Evolutionary conservation across 2,329 filamentous ascomycete genomes (phyloP), one percentile per base, ranked within the genome.

Genomic region (Stachybotrys elegans): DNA sequence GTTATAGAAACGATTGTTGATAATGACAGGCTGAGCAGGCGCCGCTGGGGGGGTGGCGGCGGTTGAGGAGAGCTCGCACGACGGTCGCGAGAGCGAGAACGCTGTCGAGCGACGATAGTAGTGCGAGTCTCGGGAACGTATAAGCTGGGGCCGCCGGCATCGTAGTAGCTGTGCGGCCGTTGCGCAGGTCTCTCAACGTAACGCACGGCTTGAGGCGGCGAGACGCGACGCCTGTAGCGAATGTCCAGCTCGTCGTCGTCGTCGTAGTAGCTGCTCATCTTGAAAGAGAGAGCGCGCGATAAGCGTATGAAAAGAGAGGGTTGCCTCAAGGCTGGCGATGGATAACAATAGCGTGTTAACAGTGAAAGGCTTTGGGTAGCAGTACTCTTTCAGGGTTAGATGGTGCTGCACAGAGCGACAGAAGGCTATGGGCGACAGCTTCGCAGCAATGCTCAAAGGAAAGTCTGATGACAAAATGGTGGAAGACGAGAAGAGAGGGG

Each of bases 241-340:
- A 80, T 68, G 52, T 81, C 72, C 41, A 78, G 54, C 38, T 81
- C 78, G 22, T 79, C 76, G 25, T 80, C 75, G 50, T 75, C 70
- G 44, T 72, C 68, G 53, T 71, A 75, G 55, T 71, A 71, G 50
- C 56, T 66, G 46, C 55, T 62, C 59, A 64, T 67, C n/a, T 42
- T 53, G 42, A 9, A 31, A 8, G 16, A 6, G 9, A 9, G 35
- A 7, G 35, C 13, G 17, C 11, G 25, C n/a, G 19, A 35, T 9
- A 16, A 35, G 31, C 14, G 8, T 13, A 35, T 8, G 8, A 17
- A 35, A 17, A 9, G 31, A 16, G 11, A 5, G 22, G 7, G n/a
- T n/a, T n/a, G n/a, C n/a, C n/a, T n/a, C n/a, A n/a, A n/a, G n/a
- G n/a, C n/a, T n/a, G n/a, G n/a, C n/a, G n/a, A n/a, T n/a, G n/a